A percentile compares a stretch with the other conserved stretches of the same genome.
These are phyloP conservation scores for Corylus avellana DNA, from an alignment of 306 rosid genomes.

Conservation along the genomic window DNA sequence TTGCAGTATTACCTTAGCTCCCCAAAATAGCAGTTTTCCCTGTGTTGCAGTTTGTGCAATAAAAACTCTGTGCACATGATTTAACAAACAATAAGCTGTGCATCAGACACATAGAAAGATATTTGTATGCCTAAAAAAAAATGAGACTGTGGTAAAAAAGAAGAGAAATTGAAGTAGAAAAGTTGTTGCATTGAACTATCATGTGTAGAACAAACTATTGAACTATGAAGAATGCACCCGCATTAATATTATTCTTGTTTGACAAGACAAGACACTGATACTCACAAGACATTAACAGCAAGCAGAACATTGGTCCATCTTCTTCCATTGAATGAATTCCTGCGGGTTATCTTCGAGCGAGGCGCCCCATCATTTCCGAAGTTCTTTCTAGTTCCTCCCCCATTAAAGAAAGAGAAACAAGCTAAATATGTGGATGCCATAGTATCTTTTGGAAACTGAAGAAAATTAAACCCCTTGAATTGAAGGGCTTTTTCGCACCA, in stretches of 20 bases:
- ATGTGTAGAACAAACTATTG: neutral
- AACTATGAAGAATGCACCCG: conserved; percentile 9
- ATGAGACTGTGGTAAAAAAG: neutral
- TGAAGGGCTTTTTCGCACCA: conserved; percentile 48
- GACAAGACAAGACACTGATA: conserved; percentile 28
- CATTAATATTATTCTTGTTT: neutral
- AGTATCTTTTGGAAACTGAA: conserved; percentile 38
- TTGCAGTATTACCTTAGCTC: conserved; percentile 75
- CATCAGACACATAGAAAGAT: conserved; percentile 2
- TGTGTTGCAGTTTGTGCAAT: conserved; percentile 70
- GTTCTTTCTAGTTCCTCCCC: conserved; percentile 46
- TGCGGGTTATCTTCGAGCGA: conserved; percentile 36
- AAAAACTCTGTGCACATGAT: conserved; percentile 52
- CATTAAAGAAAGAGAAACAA: conserved; percentile 58
- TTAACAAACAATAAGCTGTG: conserved; percentile 18
- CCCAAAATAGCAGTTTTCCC: conserved; percentile 76
- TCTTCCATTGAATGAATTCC: conserved; percentile 49
- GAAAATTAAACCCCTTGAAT: conserved; percentile 37
- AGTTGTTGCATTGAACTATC: neutral
- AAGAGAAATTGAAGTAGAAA: neutral
- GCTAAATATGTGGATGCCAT: conserved; percentile 45
- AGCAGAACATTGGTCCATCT: conserved; percentile 79
- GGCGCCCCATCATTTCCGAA: conserved; percentile 43
- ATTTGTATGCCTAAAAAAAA: neutral
- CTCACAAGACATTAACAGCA: conserved; percentile 79